These are phyloP conservation scores for Leishmania amazonensis DNA, from an alignment of 208 protist species.

Conservation along the genomic window DNA sequence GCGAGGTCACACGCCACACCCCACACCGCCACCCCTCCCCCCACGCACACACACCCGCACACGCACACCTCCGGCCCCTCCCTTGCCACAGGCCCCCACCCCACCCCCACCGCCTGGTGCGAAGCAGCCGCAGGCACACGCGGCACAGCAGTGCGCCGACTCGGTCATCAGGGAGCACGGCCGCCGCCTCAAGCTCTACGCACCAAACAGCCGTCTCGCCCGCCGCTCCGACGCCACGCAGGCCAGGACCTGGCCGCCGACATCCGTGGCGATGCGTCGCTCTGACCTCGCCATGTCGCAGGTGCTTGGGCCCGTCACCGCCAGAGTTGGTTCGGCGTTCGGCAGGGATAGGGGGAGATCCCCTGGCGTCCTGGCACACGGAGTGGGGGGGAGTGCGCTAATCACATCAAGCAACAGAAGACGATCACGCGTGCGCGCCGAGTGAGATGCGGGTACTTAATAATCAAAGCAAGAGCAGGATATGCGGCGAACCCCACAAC, in stretches of 20 bases:
- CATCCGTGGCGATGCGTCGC: neutral
- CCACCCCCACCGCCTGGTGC: too few relatives aligned
- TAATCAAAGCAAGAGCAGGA: too few relatives aligned
- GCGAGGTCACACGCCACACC: neutral
- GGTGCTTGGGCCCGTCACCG: neutral
- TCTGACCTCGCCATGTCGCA: neutral
- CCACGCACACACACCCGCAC: neutral
- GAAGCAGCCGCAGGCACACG: neutral
- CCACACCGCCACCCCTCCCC: too few relatives aligned
- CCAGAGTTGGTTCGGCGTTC: neutral
- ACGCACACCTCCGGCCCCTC: neutral
- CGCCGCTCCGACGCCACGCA: neutral
- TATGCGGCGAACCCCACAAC: too few relatives aligned
- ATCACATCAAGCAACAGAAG: too few relatives aligned
- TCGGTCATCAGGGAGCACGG: neutral
- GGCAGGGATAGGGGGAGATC: neutral
- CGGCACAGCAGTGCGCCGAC: neutral
- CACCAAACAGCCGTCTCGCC: neutral
- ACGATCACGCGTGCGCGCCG: too few relatives aligned
- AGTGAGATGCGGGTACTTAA: too few relatives aligned
- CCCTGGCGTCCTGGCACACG: neutral
- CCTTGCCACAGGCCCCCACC: neutral
- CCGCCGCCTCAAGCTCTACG: neutral
- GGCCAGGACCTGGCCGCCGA: neutral
- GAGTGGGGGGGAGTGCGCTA: too few relatives aligned